A percentile compares a stretch with the other conserved stretches of the same genome.
phyloP scores from a whole-genome alignment of 1,284 basidiomycete species.

The Leccinum subfulvum region DNA sequence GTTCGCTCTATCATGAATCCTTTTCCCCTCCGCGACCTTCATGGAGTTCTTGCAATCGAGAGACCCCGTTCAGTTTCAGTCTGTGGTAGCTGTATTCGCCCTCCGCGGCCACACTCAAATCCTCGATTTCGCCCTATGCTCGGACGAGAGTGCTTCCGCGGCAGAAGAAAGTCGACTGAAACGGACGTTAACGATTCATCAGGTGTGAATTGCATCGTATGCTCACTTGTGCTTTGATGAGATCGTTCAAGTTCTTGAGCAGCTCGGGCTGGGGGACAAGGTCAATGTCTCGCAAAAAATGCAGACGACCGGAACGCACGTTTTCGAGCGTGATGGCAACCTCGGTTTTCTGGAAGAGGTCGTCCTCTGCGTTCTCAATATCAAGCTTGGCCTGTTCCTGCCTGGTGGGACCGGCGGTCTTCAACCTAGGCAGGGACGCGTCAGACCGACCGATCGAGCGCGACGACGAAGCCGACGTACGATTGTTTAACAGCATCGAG shows the following conservation, averaged over 20 bases:
- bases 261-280: conserved; percentile 78
- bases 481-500: conserved; percentile 71
- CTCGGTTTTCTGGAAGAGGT: conserved; percentile 96
- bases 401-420: conserved; percentile 57
- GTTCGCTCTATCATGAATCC: conserved; percentile 5
- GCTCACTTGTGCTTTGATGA: conserved; percentile 80
- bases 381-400: no score
- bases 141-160: conserved; percentile 78
- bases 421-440: conserved; percentile 51
- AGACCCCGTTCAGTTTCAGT: conserved; percentile 3
- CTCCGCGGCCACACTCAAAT: conserved; percentile 88
- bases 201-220: neutral
- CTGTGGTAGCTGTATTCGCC: conserved; percentile 68
- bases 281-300: neutral
- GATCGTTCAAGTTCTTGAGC: conserved; percentile 88
- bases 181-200: conserved; percentile 1
- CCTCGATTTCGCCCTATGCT: conserved; percentile 86
- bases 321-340: conserved; percentile 96
- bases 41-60: conserved; percentile 15
- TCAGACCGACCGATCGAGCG: conserved; percentile 8
- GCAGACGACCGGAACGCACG: conserved; percentile 46
- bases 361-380: conserved; percentile 45
- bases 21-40: conserved; percentile 10
- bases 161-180: conserved; percentile 67
- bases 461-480: conserved; percentile 33